Percentiles rank a stretch among this genome's conserved stretches.
phyloP scores from a whole-genome alignment of 2,329 filamentous ascomycete species.

The Aspergillus floridensis region DNA sequence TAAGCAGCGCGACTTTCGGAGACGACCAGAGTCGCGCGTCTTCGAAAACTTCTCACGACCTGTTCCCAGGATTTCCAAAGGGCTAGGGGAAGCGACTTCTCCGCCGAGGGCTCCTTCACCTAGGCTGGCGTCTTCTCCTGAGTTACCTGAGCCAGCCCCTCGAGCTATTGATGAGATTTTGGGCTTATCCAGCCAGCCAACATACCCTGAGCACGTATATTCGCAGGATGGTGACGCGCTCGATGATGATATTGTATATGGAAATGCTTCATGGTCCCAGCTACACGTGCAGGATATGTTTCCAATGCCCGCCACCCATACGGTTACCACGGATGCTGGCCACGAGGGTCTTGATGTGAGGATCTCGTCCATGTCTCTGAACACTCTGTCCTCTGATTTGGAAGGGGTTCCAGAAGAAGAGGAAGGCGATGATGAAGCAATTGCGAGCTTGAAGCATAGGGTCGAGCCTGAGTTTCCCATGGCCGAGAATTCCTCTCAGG shows the following conservation, averaged over 20 bases:
- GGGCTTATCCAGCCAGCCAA: constrained; percentile 30
- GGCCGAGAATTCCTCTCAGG: constrained; percentile 17
- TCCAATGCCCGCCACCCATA: constrained; percentile 33
- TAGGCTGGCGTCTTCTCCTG: constrained; percentile 27
- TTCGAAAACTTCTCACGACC: constrained; percentile 58
- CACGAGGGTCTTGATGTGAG: constrained; percentile 36
- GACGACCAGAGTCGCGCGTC: constrained; percentile 35
- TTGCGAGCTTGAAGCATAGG: constrained; percentile 34
- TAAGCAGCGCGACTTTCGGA: constrained; percentile 20
- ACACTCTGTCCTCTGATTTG: constrained; percentile 39
- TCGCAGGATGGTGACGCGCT: constrained; percentile 20
- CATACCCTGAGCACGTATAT: constrained; percentile 33
- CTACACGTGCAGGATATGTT: constrained; percentile 30
- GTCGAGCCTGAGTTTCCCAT: constrained; percentile 26
- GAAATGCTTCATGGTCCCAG: constrained; percentile 15
- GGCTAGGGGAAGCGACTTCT: constrained; percentile 38
- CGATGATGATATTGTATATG: constrained; percentile 14
- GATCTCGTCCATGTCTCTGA: constrained; percentile 44
- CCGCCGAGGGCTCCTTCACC: constrained; percentile 41
- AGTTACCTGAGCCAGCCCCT: constrained; percentile 35
- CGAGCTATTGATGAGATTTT: constrained; percentile 43
- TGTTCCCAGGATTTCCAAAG: constrained; percentile 41
- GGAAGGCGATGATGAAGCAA: constrained; percentile 43
- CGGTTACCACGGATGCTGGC: constrained; percentile 44
- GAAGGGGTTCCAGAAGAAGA: constrained; percentile 49